Evolutionary conservation across 1,284 basidiomycete genomes (phyloP).

Genomic region (Cerrena zonata): DNA sequence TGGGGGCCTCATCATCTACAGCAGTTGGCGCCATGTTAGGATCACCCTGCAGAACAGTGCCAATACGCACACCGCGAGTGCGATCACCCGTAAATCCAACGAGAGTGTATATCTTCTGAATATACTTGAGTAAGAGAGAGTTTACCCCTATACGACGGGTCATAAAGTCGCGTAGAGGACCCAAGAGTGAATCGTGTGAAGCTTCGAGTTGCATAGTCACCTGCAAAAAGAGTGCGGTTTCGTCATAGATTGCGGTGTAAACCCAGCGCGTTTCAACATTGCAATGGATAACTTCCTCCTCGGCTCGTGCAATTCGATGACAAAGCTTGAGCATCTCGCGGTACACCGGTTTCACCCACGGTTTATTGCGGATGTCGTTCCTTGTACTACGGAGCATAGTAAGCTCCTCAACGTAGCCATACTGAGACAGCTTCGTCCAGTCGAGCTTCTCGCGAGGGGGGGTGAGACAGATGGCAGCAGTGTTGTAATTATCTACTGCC

Average conservation of each 20-base stretch:
- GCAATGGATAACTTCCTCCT: conserved; percentile 28
- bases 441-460: conserved; percentile 25
- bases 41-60: too few relatives aligned
- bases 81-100: conserved; percentile 4
- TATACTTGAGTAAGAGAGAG: conserved; percentile 4
- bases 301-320: conserved; percentile 26
- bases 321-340: conserved; percentile 24
- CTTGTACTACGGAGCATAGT: conserved; percentile 16
- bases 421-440: conserved; percentile 26
- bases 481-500: conserved; percentile 25
- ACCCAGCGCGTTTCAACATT: conserved; percentile 27
- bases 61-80: neutral
- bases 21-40: too few relatives aligned
- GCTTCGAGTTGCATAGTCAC: conserved; percentile 1
- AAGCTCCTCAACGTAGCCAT: neutral
- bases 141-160: conserved; percentile 7
- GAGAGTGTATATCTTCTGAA: neutral
- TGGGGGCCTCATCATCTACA: too few relatives aligned
- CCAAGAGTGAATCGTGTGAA: neutral
- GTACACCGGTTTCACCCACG: conserved; percentile 25
- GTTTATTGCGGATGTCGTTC: conserved; percentile 22
- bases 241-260: conserved; percentile 21
- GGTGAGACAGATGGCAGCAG: conserved; percentile 16
- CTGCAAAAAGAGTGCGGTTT: conserved; percentile 9
- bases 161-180: conserved; percentile 2